Conservation (phyloP, 2,329 filamentous ascomycete genomes). For the Calonectria pseudoturangicola region DNA sequence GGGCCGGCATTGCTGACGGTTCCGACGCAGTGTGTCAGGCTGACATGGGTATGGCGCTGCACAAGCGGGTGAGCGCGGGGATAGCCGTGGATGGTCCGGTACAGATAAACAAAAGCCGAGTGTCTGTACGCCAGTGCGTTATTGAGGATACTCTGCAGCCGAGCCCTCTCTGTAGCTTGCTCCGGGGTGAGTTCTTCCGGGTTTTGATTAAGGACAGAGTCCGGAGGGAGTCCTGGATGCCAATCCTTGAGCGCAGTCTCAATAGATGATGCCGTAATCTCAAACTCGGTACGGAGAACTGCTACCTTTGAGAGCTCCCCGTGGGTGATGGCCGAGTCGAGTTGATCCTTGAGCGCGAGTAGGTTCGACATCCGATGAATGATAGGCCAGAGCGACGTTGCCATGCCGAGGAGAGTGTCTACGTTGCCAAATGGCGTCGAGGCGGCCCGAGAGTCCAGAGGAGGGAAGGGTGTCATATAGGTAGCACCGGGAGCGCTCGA, state of each 20-base stretch:
- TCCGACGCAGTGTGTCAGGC: constrained; percentile 72
- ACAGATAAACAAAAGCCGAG: constrained; percentile 74
- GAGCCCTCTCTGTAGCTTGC: constrained; percentile 60
- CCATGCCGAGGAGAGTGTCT: constrained; percentile 76
- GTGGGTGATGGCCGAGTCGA: constrained; percentile 66
- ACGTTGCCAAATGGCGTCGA: constrained; percentile 71
- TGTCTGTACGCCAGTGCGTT: constrained; percentile 77
- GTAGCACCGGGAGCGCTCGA: constrained; percentile 69
- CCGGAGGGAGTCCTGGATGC: constrained; percentile 70
- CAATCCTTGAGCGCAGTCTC: constrained; percentile 73
- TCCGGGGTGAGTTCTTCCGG: constrained; percentile 52
- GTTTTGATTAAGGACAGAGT: constrained; percentile 51
- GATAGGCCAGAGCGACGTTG: constrained; percentile 78
- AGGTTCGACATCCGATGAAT: constrained; percentile 77
- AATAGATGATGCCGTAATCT: constrained; percentile 71
- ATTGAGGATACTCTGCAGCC: constrained; percentile 73
- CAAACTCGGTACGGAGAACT: constrained; percentile 70
- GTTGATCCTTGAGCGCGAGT: constrained; percentile 70
- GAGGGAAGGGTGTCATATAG: constrained; percentile 67
- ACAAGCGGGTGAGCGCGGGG: constrained; percentile 69
- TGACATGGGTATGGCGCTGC: constrained; percentile 70
- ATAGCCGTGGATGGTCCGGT: constrained; percentile 71
- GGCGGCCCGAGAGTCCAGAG: constrained; percentile 64
- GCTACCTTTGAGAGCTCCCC: constrained; percentile 67
- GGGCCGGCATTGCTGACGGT: constrained; percentile 75